Evolutionary conservation across 2,329 filamentous ascomycete species (phyloP), one percentile per base, ranked within the genome.

Genomic region (Erysiphe pulchra): DNA sequence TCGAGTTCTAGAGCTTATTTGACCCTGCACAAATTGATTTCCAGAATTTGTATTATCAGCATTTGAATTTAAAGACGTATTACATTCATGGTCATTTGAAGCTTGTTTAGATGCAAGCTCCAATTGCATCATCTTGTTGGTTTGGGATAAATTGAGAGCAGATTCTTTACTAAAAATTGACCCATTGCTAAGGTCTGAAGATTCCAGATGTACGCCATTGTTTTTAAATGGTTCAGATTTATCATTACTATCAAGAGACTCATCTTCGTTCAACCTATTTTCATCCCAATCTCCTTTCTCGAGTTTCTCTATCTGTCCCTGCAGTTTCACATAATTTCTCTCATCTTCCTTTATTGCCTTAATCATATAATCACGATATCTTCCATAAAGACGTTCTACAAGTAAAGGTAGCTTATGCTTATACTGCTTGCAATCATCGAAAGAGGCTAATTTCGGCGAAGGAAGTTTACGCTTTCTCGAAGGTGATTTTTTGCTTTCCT

Each of bases 391-490:
- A 51, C 77, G 74, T 47, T 77, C 68, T 42, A 92, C 71, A 40
- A 93, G 63, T 28, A 68, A 64, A 1, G 80, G 80, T 1, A 92
- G 66, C 50, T 79, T 73, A 44, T 79, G 72, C 58, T 84, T 73
- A 44, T 56, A 51, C 50, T 76, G 68, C 46, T 70, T 66, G 4
- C 73, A 73, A 50, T 86, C 80, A 50, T 73, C 69, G 28, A 84
- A 63, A 1, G 73, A 73, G 12, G 76, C 73, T 48, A 76, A 57
- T 41, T 70, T 66, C 9, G 80, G 74, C 48, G 69, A 75, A 30
- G 72, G 69, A 34, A 80, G 68, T 64, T 87, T 92, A 54, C 81
- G 73, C 65, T 86, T 90, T 60, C 71, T 76, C 10, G 75, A 70
- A 6, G 72, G 68, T 30, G 67, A 34, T 9, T 28, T 10, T 11